A percentile compares a stretch with the other conserved stretches of the same genome.
phyloP scores from a whole-genome alignment of 2,329 filamentous ascomycete species.

The Ascochyta koolunga region DNA sequence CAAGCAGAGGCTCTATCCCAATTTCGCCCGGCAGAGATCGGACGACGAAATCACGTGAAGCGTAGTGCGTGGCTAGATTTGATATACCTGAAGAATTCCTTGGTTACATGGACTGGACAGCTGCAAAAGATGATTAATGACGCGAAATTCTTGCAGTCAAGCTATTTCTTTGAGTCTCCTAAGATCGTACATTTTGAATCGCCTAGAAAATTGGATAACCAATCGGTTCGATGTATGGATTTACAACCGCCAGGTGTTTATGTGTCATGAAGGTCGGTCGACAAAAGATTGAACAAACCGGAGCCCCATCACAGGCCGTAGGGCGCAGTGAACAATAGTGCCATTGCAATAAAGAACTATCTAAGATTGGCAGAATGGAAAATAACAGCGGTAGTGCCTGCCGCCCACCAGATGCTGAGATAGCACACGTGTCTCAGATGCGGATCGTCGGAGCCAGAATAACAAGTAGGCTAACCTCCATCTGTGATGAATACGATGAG shows the following conservation, averaged over 20 bases:
- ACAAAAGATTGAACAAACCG: too few species aligned
- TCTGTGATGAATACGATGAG: constrained; percentile 28
- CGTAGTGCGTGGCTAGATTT: constrained; percentile 24
- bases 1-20: neutral
- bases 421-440: too few species aligned
- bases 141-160: neutral
- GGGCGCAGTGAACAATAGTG: too few species aligned
- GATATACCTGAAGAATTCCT: constrained; percentile 21
- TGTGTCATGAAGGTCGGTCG: too few species aligned
- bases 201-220: neutral
- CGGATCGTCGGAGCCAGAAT: constrained; percentile 10
- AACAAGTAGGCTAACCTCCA: constrained; percentile 11
- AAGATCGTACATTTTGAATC: too few species aligned
- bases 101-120: constrained; percentile 27
- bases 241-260: neutral
- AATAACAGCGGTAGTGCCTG: too few species aligned
- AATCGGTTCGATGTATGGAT: neutral
- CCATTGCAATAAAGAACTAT: too few species aligned
- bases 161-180: too few species aligned
- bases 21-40: neutral
- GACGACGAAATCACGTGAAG: constrained; percentile 18
- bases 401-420: too few species aligned
- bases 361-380: too few species aligned
- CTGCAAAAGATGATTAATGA: constrained; percentile 19
- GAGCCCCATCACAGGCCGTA: too few species aligned